Percentiles rank a stretch among this genome's conserved stretches.
Evolutionary conservation across 345 rosid genomes (phyloP).

Genomic region (Toxicodendron radicans): DNA sequence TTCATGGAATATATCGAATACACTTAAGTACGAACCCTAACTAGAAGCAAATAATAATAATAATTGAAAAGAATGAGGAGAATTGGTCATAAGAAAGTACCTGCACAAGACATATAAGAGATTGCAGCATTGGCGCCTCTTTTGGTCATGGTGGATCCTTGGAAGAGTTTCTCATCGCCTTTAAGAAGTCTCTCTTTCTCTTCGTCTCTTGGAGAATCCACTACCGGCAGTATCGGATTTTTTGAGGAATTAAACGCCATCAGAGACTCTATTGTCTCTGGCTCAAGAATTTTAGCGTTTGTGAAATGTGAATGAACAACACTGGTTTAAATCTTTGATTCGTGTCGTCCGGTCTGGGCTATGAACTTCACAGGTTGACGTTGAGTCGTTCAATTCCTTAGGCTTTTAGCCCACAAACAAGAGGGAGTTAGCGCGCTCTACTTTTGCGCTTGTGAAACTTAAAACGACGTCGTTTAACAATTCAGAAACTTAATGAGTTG

Average conservation of each 20-base stretch:
- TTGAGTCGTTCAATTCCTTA: neutral
- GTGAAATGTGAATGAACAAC: neutral
- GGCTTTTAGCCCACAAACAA: neutral
- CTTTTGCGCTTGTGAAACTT: no score
- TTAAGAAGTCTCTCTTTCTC: conserved; percentile 54
- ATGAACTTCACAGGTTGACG: neutral
- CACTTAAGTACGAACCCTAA: neutral
- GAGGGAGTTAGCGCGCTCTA: neutral
- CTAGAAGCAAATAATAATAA: neutral
- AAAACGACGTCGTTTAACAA: neutral
- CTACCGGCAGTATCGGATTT: conserved; percentile 64
- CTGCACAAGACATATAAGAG: conserved; percentile 94
- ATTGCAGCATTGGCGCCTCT: conserved; percentile 87
- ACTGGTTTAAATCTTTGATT: no score
- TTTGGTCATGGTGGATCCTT: conserved; percentile 94
- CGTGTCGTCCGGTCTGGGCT: neutral
- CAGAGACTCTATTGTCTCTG: conserved; percentile 23
- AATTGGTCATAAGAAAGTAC: conserved; percentile 27
- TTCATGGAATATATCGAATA: neutral
- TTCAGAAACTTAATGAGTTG: neutral
- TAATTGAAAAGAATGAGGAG: neutral
- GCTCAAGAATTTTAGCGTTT: neutral
- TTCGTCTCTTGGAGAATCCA: conserved; percentile 51
- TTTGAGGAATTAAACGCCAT: conserved; percentile 50
- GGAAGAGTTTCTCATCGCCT: conserved; percentile 69